Percentiles rank a stretch among this genome's conserved stretches.
These are phyloP conservation scores for Aspergillus fructus DNA, from an alignment of 2,329 filamentous ascomycete genomes.

Conservation along the genomic window DNA sequence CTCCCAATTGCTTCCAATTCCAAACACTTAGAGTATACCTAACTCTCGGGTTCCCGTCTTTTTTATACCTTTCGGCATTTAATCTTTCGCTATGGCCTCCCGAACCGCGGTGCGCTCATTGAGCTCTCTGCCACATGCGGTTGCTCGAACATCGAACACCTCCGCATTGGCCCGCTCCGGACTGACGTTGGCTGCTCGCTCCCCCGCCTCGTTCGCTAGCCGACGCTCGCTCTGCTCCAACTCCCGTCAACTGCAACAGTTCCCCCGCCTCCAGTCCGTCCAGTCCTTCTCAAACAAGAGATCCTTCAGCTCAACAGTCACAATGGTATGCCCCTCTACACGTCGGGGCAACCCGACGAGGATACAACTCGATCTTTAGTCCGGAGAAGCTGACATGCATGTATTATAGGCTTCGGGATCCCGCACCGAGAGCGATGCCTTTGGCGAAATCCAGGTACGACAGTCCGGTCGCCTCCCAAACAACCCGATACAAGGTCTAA, in stretches of 20 bases:
- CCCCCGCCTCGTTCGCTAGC: conserved; percentile 27
- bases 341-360: background rate
- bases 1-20: conserved; percentile 3
- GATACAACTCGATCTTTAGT: background rate
- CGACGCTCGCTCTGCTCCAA: conserved; percentile 32
- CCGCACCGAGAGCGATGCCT: conserved; percentile 92
- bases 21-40: background rate
- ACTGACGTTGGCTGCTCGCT: conserved; percentile 28
- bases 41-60: background rate
- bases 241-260: conserved; percentile 30
- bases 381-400: conserved; percentile 6
- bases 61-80: conserved; percentile 10
- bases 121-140: conserved; percentile 37
- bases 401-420: conserved; percentile 47
- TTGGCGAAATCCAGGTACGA: conserved; percentile 79
- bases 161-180: conserved; percentile 33
- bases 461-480: background rate
- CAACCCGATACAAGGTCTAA: conserved; percentile 12
- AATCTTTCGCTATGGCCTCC: conserved; percentile 34
- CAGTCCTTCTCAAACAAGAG: conserved; percentile 32
- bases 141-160: conserved; percentile 23
- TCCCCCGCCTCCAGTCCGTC: conserved; percentile 38
- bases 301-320: conserved; percentile 38
- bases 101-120: conserved; percentile 41
- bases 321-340: conserved; percentile 32